Conservation (phyloP, 2,329 filamentous ascomycete genomes). For the Fusarium burgessii region DNA sequence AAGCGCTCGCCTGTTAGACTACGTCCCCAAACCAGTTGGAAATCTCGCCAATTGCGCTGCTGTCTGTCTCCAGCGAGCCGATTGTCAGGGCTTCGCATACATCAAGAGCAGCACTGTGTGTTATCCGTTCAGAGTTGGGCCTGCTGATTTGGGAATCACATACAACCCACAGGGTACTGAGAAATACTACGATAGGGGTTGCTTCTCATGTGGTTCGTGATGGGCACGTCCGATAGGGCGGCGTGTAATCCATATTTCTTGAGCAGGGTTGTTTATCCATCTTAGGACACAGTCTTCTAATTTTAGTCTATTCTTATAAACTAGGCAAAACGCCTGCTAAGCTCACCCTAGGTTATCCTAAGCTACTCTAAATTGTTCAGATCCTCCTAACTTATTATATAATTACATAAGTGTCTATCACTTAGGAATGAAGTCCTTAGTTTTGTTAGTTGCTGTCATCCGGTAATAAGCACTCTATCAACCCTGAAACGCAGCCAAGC, state of each 20-base stretch:
- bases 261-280: too few species aligned
- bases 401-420: neutral
- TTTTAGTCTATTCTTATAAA: too few species aligned
- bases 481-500: constrained; percentile 26
- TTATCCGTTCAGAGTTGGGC: constrained; percentile 19
- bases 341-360: neutral
- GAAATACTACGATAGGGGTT: constrained; percentile 35
- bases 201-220: constrained; percentile 29
- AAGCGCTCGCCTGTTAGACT: constrained; percentile 16
- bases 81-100: constrained; percentile 34
- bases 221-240: neutral
- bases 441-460: neutral
- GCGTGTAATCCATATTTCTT: neutral
- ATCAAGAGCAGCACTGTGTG: constrained; percentile 23
- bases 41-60: constrained; percentile 28
- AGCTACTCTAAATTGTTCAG: neutral
- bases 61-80: constrained; percentile 23
- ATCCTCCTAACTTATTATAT: rapidly evolving
- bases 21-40: constrained; percentile 31
- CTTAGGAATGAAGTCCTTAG: too few species aligned
- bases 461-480: neutral
- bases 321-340: neutral
- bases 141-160: constrained; percentile 16
- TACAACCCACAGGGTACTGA: constrained; percentile 11
- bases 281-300: too few species aligned